Base-by-base conservation (phyloP, 2,329 filamentous ascomycete genomes). In the Epicoccum sorghinum region DNA sequence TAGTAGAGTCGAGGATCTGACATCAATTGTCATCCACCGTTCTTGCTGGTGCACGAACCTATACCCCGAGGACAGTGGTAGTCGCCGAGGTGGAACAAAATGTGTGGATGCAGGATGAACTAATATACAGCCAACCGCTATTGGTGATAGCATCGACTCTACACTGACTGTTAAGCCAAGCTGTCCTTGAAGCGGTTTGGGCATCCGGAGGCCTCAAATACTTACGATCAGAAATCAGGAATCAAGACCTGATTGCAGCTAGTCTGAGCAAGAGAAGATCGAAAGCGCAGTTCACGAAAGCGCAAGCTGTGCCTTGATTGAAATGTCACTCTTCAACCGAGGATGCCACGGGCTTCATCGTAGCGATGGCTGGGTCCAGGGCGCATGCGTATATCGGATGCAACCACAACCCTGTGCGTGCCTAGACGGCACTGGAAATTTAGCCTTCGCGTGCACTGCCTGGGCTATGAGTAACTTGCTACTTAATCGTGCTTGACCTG, bases 311-410 rank as follows among this genome's bases (percentile, higher is more conserved):
- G 68, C 67, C 57, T 69, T 54, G 57, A 67, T 58, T 61, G 56
- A 69, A 29, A 68, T 61, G 64, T 66, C 66, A 64, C 67, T 72
- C 64, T 68, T 65, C 66, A 65, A 65, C 68, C 56, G 60, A 62
- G 57, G 58, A 35, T 18, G 49, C 37, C 23, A 25, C 27, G 22
- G 62, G 64, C 59, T 56, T 60, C 51, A 52, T 57, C 59, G 61
- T 64, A 61, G 63, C 60, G 47, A 61, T 45, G 55, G 61, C 67
- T 57, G 59, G 64, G 62, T 57, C 58, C 60, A 57, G 65, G 67
- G 62, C 64, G 54, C 57, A 58, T 69, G 66, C 65, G 58, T 56
- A 52, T 42, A 47, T 40, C 60, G 61, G 54, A 37, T 58, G 58
- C 54, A 64, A 58, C 63, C 24, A 24, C 36, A 45, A 36, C 35